A percentile compares a stretch with the other conserved stretches of the same genome.
Evolutionary conservation across 352 stramenopile genomes (phyloP).

Genomic region (Saprolegnia parasitica): DNA sequence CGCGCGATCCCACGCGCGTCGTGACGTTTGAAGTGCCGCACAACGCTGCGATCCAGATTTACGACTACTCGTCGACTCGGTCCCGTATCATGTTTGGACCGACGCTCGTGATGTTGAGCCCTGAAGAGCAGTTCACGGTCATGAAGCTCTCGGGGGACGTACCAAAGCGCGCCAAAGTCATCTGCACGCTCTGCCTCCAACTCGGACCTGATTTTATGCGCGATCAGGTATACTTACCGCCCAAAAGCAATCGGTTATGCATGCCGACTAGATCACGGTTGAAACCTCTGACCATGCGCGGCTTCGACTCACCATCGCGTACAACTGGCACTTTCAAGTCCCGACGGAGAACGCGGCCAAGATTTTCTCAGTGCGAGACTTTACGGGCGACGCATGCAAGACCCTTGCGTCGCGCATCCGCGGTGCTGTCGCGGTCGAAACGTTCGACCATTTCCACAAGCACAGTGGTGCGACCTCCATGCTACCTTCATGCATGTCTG

Average conservation of each 20-base stretch:
- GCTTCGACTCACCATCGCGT: conserved; percentile 68
- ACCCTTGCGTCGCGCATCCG: conserved; percentile 71
- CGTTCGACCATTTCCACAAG: conserved; percentile 82
- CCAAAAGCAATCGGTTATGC: background rate
- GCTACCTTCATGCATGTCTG: background rate
- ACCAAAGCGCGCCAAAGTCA: conserved; percentile 72
- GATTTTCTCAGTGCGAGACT: conserved; percentile 79
- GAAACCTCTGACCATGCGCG: conserved; percentile 76
- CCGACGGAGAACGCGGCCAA: conserved; percentile 54
- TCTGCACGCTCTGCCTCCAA: conserved; percentile 71
- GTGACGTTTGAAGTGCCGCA: conserved; percentile 79
- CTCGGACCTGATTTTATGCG: conserved; percentile 81
- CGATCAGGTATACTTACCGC: conserved; percentile 37
- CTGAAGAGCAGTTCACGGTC: conserved; percentile 78
- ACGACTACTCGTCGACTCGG: conserved; percentile 80
- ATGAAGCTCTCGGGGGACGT: conserved; percentile 62
- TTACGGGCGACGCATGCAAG: conserved; percentile 76
- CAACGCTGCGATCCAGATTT: conserved; percentile 77
- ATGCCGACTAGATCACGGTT: conserved; percentile 51
- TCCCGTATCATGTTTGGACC: conserved; percentile 77
- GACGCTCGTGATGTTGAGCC: conserved; percentile 73
- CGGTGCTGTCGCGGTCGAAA: conserved; percentile 61
- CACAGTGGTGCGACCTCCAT: conserved; percentile 44
- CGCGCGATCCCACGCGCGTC: conserved; percentile 57
- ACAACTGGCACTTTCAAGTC: conserved; percentile 81